Conservation (phyloP, 1,284 basidiomycete genomes). For the Rhodotorula sp. region DNA sequence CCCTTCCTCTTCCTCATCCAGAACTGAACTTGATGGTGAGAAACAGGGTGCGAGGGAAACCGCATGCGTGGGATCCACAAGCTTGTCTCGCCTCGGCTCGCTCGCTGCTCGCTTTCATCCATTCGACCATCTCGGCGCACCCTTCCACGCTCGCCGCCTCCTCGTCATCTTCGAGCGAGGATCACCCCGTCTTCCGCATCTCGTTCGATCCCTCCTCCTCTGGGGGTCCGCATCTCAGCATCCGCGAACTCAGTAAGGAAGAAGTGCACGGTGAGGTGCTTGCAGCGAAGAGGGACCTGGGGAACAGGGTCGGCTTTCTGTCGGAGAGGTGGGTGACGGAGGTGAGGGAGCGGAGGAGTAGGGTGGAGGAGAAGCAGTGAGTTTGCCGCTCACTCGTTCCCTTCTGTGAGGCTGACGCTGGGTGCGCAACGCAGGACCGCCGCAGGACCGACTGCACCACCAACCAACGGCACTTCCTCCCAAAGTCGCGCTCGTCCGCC, state of each 20-base stretch:
- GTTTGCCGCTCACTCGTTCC: background rate
- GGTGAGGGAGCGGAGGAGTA: conserved; percentile 27
- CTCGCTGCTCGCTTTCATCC: conserved; percentile 62
- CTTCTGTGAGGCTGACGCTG: no score
- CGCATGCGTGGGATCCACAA: conserved; percentile 72
- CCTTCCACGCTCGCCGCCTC: conserved; percentile 48
- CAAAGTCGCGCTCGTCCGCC: background rate
- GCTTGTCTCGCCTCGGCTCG: conserved; percentile 73
- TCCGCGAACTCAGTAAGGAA: conserved; percentile 54
- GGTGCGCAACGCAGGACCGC: background rate
- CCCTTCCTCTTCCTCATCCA: conserved; percentile 53
- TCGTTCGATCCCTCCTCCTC: conserved; percentile 64
- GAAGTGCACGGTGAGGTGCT: conserved; percentile 60
- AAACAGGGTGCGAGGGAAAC: conserved; percentile 66
- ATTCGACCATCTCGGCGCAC: conserved; percentile 47
- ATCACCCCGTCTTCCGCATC: background rate
- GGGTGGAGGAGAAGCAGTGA: background rate
- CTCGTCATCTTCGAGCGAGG: conserved; percentile 32
- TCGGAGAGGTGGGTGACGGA: conserved; percentile 69
- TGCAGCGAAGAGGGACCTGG: conserved; percentile 65
- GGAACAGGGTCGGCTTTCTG: conserved; percentile 70
- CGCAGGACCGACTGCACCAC: background rate
- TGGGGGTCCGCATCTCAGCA: conserved; percentile 59
- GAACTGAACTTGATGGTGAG: conserved; percentile 59
- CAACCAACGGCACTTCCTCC: background rate